Conservation (phyloP, 768 basidiomycete species). For the Suillus discolor region DNA sequence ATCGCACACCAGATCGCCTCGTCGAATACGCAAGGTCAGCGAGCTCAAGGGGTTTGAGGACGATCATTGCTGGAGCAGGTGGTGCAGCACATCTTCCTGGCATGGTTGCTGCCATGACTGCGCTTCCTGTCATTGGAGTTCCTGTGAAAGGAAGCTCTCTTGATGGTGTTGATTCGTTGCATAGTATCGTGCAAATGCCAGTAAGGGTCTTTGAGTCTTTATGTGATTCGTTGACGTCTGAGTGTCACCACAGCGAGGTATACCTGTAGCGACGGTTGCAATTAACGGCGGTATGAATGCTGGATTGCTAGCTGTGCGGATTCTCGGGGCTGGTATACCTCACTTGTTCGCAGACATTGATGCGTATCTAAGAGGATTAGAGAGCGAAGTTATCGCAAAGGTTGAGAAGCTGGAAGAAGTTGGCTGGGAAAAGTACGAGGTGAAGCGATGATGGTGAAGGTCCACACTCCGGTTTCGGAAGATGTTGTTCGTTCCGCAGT, state of each 20-base stretch:
- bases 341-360: conserved; percentile 67
- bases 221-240: background rate
- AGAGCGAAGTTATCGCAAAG: conserved; percentile 79
- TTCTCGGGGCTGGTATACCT: conserved; percentile 79
- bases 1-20: conserved; percentile 89
- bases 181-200: conserved; percentile 99
- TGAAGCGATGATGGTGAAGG: conserved; percentile 31
- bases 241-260: conserved; percentile 68
- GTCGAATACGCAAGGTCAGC: conserved; percentile 82
- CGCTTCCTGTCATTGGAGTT: conserved; percentile 92
- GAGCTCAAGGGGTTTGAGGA: conserved; percentile 61
- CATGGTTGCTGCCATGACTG: conserved; percentile 96
- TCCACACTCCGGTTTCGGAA: background rate
- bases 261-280: conserved; percentile 96
- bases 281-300: conserved; percentile 97
- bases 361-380: conserved; percentile 65
- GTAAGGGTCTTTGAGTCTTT: conserved; percentile 46
- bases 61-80: conserved; percentile 95
- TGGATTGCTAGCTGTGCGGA: conserved; percentile 86
- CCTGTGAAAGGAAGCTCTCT: conserved; percentile 94
- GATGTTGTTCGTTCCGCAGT: background rate
- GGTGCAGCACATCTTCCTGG: conserved; percentile 98
- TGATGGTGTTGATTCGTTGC: conserved; percentile 95
- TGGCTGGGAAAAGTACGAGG: conserved; percentile 86
- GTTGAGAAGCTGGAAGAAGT: conserved; percentile 72